phyloP scores from a whole-genome alignment of 345 rosid species.

The Noccaea caerulescens region DNA sequence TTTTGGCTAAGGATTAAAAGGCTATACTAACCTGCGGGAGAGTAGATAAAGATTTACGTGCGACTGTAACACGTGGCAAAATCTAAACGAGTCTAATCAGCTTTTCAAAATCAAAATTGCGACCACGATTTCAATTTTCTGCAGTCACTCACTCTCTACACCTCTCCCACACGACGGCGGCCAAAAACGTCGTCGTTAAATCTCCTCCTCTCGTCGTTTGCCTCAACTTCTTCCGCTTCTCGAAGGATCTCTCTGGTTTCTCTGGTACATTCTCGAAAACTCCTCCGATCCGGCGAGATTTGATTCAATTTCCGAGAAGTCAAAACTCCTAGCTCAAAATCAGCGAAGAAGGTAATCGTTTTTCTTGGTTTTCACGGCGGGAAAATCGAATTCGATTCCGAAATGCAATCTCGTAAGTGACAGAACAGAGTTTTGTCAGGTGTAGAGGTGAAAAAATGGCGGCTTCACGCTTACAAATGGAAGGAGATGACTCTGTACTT shows the following conservation, averaged over 20 bases:
- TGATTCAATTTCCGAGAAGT: slow-evolving; percentile 14
- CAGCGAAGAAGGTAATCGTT: slow-evolving; percentile 2
- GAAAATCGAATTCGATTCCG: neutral
- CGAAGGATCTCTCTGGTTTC: neutral
- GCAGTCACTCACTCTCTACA: neutral
- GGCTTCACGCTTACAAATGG: slow-evolving; percentile 49
- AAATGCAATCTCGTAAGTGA: neutral
- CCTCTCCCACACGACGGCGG: slow-evolving; percentile 16
- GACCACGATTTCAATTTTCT: neutral
- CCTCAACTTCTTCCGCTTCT: neutral
- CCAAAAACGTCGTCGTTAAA: neutral
- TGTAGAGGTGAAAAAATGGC: slow-evolving; percentile 41
- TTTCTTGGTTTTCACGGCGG: neutral
- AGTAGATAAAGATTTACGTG: slow-evolving; percentile 6
- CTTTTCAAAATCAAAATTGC: neutral
- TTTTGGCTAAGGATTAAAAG: neutral
- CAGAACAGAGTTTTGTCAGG: slow-evolving; percentile 16
- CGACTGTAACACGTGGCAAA: slow-evolving; percentile 32
- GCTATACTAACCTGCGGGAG: slow-evolving; percentile 13
- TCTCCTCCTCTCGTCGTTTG: neutral
- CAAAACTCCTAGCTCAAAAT: neutral
- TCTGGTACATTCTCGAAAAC: neutral
- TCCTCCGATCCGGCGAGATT: slow-evolving; percentile 35
- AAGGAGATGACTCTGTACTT: slow-evolving; percentile 69
- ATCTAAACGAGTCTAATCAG: slow-evolving; percentile 16